These are phyloP conservation scores for Fusarium nematophilum DNA, from an alignment of 2,329 filamentous ascomycete genomes.

Conservation along the genomic window DNA sequence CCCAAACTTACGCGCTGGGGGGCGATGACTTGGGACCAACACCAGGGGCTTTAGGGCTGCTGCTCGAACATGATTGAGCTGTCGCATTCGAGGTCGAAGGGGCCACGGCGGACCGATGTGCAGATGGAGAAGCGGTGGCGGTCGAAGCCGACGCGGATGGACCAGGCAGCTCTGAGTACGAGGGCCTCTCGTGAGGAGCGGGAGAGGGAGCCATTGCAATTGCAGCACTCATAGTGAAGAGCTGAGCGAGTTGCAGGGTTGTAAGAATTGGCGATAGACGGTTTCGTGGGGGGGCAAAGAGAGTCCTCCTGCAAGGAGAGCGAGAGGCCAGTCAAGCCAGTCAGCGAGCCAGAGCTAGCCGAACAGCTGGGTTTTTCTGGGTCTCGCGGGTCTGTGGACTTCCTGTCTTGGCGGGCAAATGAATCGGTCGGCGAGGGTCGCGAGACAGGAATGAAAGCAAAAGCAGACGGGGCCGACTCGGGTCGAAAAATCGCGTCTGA, in stretches of 20 bases:
- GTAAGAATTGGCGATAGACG: constrained; percentile 29
- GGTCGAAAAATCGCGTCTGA: constrained; percentile 28
- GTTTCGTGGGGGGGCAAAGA: constrained; percentile 29
- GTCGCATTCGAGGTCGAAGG: constrained; percentile 55
- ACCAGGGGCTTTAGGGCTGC: constrained; percentile 61
- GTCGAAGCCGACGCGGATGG: constrained; percentile 49
- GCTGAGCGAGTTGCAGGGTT: constrained; percentile 26
- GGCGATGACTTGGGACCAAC: constrained; percentile 65
- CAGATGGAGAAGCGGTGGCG: constrained; percentile 55
- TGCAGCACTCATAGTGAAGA: constrained; percentile 71
- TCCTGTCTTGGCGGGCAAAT: constrained; percentile 34
- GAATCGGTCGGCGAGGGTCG: constrained; percentile 34
- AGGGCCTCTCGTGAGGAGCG: constrained; percentile 72
- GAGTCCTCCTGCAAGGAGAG: constrained; percentile 37
- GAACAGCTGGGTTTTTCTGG: constrained; percentile 39
- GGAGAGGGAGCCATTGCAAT: constrained; percentile 76
- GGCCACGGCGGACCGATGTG: constrained; percentile 54
- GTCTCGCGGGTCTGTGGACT: constrained; percentile 34
- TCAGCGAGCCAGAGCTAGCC: constrained; percentile 34
- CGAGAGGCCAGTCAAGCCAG: constrained; percentile 27
- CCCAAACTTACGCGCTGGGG: constrained; percentile 67
- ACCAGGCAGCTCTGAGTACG: constrained; percentile 63
- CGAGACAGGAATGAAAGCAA: constrained; percentile 38
- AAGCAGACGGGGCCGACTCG: constrained; percentile 25
- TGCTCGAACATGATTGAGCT: constrained; percentile 62